Base-by-base conservation (phyloP, 208 protist species). In the Trypanosoma boissoni region DNA sequence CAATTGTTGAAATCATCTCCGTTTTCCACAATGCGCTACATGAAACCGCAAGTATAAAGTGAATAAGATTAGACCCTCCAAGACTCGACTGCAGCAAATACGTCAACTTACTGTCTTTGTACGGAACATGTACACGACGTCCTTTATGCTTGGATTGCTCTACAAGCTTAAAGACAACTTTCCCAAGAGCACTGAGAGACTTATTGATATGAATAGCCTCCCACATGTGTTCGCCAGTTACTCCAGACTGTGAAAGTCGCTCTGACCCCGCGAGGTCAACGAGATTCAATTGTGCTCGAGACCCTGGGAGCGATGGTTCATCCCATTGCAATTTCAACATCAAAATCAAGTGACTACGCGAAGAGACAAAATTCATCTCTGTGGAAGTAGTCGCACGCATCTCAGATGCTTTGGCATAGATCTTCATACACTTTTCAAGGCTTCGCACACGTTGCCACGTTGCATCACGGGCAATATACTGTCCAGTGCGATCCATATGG, bases 121-220 rank as follows among this genome's bases (percentile, higher is more conserved):
- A 97, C 29, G 92, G 92, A 36, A 97, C 80, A 80, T 95, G 88
- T 16, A 90, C 77, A 49, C 86, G 86, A 32, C 76, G 78, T 32
- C 80, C 82, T 6, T 72, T 78, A 29, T 80, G 58, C 64, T 94
- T 92, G 5, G 79, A 79, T 60, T 93, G 83, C 73, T 97, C 88
- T 36, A 94, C 88, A 9, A 97, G 76, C 20, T 92, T 91, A 18
- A 52, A 83, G 8, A 98, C 85, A 4, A 98, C 96, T 58, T 96
- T 95, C 31, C 92, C 91, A 6, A 98, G 75, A 10, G 96, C 92
- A 36, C 88, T 92, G 31, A 98, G 86, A 3, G 89, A 97, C 59
- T 96, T 94, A 79, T 98, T 98, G 57, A 98, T 98, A 52, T 88
- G 75, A 37, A 94, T 90, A 8, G 92, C 87, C 77, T 98, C 93